These are phyloP conservation scores for Xanthoceras sorbifolium DNA, from an alignment of 345 rosid genomes.

Conservation along the genomic window DNA sequence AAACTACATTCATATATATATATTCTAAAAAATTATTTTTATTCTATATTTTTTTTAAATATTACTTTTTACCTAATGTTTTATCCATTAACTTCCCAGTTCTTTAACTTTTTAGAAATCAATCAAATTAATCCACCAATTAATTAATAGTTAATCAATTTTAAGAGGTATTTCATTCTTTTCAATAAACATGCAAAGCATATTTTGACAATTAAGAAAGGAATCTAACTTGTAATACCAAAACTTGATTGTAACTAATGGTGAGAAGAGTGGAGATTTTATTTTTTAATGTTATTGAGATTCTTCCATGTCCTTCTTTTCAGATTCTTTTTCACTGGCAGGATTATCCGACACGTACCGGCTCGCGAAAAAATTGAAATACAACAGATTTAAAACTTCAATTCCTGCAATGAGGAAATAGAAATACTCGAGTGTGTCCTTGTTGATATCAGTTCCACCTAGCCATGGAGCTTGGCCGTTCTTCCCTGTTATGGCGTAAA, in stretches of 20 bases:
- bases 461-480: conserved; percentile 42
- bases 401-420: conserved; percentile 37
- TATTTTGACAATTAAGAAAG: not conserved
- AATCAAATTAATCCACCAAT: too few relatives aligned
- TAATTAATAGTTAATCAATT: too few relatives aligned
- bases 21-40: too few relatives aligned
- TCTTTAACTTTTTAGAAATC: too few relatives aligned
- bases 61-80: too few relatives aligned
- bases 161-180: too few relatives aligned
- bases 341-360: conserved; percentile 14
- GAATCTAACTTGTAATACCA: not conserved
- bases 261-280: not conserved
- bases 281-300: not conserved
- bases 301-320: conserved; percentile 6
- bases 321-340: not conserved
- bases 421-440: conserved; percentile 38
- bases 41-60: too few relatives aligned
- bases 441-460: conserved; percentile 54
- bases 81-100: too few relatives aligned
- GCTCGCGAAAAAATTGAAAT: conserved; percentile 41
- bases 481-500: conserved; percentile 15
- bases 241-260: not conserved
- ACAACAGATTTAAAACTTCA: conserved; percentile 38
- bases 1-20: too few relatives aligned
- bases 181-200: not conserved